Evolutionary conservation across 2,329 filamentous ascomycete genomes (phyloP).

Genomic region (Amauroascus verrucosus): DNA sequence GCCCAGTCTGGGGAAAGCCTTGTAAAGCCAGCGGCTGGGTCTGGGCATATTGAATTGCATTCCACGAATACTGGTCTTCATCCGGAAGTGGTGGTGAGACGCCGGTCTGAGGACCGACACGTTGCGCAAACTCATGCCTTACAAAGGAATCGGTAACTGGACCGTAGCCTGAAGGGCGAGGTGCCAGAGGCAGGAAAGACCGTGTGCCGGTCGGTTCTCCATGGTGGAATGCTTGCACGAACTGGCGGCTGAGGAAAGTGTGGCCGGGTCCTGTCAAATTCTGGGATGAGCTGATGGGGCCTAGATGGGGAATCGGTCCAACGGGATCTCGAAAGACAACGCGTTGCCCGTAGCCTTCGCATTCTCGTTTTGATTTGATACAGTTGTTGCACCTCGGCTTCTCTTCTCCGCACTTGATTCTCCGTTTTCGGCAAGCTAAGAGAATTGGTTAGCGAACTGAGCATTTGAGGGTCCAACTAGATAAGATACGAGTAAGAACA

Average conservation of each 20-base stretch:
- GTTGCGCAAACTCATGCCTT: constrained; percentile 3
- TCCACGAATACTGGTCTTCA: constrained; percentile 4
- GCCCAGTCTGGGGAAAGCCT: not conserved
- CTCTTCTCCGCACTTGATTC: constrained; percentile 95
- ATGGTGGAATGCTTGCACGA: constrained; percentile 9
- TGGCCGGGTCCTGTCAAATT: constrained; percentile 6
- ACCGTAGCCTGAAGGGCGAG: constrained; percentile 11
- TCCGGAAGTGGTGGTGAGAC: not conserved
- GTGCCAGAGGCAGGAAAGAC: constrained; percentile 17
- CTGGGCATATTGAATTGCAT: constrained; percentile 3
- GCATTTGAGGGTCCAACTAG: not conserved
- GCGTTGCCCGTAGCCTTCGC: constrained; percentile 36
- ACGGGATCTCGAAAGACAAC: constrained; percentile 35
- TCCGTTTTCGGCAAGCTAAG: constrained; percentile 76
- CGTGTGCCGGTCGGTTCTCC: constrained; percentile 10
- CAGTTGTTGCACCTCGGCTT: constrained; percentile 40
- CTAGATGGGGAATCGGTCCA: constrained; percentile 23
- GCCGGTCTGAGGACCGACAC: not conserved
- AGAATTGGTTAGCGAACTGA: constrained; percentile 11
- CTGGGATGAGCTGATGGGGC: constrained; percentile 19
- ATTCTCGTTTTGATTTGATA: constrained; percentile 38
- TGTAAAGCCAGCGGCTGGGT: not conserved
- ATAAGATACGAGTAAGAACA: constrained; percentile 21
- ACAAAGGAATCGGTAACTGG: constrained; percentile 1
- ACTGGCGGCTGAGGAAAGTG: constrained; percentile 11